Evolutionary conservation across 768 basidiomycete species (phyloP), one percentile per base, ranked within the genome.

Genomic region (Agaricus sinodeliciosus): DNA sequence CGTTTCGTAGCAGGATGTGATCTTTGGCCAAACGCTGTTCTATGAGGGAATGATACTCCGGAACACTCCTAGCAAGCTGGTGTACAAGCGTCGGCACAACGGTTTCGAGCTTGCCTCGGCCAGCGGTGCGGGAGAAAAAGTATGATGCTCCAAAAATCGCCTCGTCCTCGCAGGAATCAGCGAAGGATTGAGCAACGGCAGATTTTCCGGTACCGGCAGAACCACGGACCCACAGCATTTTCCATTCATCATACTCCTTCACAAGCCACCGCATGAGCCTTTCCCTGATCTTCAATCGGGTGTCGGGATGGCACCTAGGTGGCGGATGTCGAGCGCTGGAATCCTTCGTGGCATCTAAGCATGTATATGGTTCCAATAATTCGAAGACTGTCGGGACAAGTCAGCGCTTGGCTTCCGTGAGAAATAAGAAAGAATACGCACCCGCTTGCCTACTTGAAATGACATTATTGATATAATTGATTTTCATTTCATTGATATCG

Each of bases 151-250:
- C 54, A n/a, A 49, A 47, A 2, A 26, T 28, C 9, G 41, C 26
- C 4, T 15, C 16, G 7, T 43, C 18, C 7, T 9, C 15, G 26
- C 48, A 48, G n/a, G 28, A 47, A 9, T 40, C 34, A 31, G 39
- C 48, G 18, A 55, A 43, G 8, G 54, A 49, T 31, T 49, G 40
- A n/a, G 54, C 26, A 2, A 55, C 46, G 13, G 54, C 48, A 3
- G 54, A 48, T 28, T 55, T 55, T 6, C 54, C 54, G 2, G 54
- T 43, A 13, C 54, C 54, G 15, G 54, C 54, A 27, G 48, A 40
- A 2, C 54, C 54, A 28, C 7, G 27, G 6, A 47, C 28, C 46
- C 46, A 47, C 15, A 47, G 4, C 11, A 47, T 27, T 15, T 34
- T 34, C 46, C 46, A 47, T 8, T 15, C 16, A 34, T 31, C 28